phyloP scores from a whole-genome alignment of 1,139 yeast genomes.

The Candida freyschussii region DNA sequence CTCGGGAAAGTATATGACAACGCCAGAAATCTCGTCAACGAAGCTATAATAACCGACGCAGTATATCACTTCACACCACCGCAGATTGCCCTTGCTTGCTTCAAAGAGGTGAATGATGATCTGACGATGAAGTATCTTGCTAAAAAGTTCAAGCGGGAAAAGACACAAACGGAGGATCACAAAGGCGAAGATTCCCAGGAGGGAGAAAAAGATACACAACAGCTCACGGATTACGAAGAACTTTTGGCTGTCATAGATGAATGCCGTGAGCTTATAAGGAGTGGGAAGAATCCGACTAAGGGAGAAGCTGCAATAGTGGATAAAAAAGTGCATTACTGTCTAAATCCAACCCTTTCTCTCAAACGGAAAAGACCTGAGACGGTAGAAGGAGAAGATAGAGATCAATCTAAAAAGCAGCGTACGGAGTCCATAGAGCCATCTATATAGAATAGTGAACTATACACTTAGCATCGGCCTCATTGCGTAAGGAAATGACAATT shows the following conservation, averaged over 20 bases:
- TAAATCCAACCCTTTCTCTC: slow-evolving; percentile 51
- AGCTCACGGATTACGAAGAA: slow-evolving; percentile 33
- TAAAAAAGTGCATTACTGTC: slow-evolving; percentile 56
- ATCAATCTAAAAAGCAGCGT: slow-evolving; percentile 5
- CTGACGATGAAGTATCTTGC: slow-evolving; percentile 62
- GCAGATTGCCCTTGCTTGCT: slow-evolving; percentile 86
- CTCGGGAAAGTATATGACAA: slow-evolving; percentile 54
- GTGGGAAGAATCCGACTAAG: slow-evolving; percentile 39
- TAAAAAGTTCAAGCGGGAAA: slow-evolving; percentile 40
- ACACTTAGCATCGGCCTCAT: too few species aligned
- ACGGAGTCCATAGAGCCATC: slow-evolving; percentile 4
- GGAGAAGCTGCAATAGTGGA: slow-evolving; percentile 62
- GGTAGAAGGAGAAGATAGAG: slow-evolving; percentile 7
- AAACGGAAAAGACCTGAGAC: slow-evolving; percentile 35
- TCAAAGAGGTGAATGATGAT: slow-evolving; percentile 61
- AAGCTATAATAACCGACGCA: slow-evolving; percentile 69
- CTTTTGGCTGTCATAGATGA: slow-evolving; percentile 41
- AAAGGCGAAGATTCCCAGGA: slow-evolving; percentile 5
- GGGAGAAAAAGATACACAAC: slow-evolving; percentile 8
- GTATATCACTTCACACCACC: slow-evolving; percentile 84
- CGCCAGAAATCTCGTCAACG: slow-evolving; percentile 61
- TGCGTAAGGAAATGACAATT: too few species aligned
- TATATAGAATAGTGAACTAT: too few species aligned
- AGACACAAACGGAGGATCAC: slow-evolving; percentile 18
- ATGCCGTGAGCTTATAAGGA: slow-evolving; percentile 46